Percentiles rank a stretch among this genome's conserved stretches.
phyloP scores from a whole-genome alignment of 2,329 filamentous ascomycete species.

The Pestalotiopsis sp. region DNA sequence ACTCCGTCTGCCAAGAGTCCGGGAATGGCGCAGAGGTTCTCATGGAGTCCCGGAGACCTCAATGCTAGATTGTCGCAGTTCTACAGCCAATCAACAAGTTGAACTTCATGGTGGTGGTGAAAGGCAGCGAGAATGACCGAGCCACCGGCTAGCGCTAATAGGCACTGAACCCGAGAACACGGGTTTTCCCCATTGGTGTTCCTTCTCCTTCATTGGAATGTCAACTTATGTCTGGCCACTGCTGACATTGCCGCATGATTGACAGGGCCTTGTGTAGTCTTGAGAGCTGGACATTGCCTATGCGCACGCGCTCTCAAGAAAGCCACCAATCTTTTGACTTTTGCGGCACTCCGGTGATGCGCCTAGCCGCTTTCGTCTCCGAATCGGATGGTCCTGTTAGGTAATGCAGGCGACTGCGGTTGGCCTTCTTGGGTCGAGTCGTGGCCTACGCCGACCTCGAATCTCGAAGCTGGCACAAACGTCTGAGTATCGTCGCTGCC shows the following conservation, averaged over 20 bases:
- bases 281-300: neutral
- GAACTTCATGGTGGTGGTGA: too few species aligned
- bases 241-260: neutral
- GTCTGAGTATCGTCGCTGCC: neutral
- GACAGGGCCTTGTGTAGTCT: neutral
- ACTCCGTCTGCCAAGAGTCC: too few species aligned
- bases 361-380: neutral
- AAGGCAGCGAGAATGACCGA: too few species aligned
- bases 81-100: too few species aligned
- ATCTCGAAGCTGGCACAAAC: neutral
- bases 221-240: neutral
- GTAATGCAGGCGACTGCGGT: neutral
- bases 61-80: too few species aligned
- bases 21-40: too few species aligned
- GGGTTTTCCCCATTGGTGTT: too few species aligned
- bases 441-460: neutral
- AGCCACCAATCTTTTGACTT: neutral
- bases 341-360: neutral
- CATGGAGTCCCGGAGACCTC: too few species aligned
- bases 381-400: slow-evolving; percentile 3
- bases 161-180: too few species aligned
- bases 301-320: neutral
- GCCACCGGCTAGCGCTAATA: too few species aligned
- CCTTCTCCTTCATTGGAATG: neutral
- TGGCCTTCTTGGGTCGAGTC: neutral